Base-by-base conservation (phyloP, 306 rosid species). In the Clitoria ternatea region DNA sequence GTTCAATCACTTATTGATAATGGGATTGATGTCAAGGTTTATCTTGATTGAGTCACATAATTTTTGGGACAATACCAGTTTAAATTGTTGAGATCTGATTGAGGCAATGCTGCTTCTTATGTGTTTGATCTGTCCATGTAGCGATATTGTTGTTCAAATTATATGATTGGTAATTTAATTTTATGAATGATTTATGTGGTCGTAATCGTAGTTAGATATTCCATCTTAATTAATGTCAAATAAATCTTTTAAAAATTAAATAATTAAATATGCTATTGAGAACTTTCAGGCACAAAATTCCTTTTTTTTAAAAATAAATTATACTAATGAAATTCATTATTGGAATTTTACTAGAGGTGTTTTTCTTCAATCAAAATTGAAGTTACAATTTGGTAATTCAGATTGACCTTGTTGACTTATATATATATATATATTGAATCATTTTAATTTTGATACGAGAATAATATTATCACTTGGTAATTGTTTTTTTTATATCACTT, bases 1-100 rank as follows among this genome's bases (percentile, higher is more conserved):
- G 97, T 94, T 66, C 98, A 94, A 75, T 94, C 97, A 43, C 93
- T 94, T 36, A 88, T 94, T 45, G 98, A 94, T 66, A 88, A 80
- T 80, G 98, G 97, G 67, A 89, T 94, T 80, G 98, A 89, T 81
- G 30, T 94, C 66, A 94, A 89, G 82, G 81, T 94, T 74, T 88
- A 88, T 87, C 96, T 94, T 7, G 94, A 90, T 61, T 90, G 68
- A 85, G 67, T 64, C 33, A 26, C 17, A 2, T 9, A 11, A 42
- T 27, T 43, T 47, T 45, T 53, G 55, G 18, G 47, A 39, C 33
- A 60, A 22, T 53, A 6, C 43, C 15, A 7, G 63, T 61, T 61
- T 61, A 13, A 60, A 29, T 47, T 62, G 5, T 24, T 24, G 35
- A 23, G 11, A 24, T 77, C 29, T 29, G 57, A 56, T 60, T 66